A percentile compares a stretch with the other conserved stretches of the same genome.
Conservation (phyloP, 345 rosid genomes). For the Eucalyptus virginea region DNA sequence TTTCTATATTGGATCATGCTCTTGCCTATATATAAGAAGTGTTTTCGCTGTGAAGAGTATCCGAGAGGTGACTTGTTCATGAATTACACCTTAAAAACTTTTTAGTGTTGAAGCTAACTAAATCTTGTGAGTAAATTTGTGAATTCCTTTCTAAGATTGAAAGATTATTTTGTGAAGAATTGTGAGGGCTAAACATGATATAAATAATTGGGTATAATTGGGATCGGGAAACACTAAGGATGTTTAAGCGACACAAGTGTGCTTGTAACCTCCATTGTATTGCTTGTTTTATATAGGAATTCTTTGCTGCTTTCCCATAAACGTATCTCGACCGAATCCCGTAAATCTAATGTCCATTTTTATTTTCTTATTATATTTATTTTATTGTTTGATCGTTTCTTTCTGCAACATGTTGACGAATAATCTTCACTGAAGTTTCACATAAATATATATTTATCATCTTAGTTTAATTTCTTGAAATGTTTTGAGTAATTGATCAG, state of each 20-base stretch:
- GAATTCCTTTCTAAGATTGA: background rate
- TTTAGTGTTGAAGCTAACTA: no score
- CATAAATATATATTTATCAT: background rate
- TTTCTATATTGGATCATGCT: background rate
- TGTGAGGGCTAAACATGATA: background rate
- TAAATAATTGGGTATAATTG: background rate
- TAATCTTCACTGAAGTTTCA: background rate
- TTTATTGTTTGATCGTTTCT: background rate
- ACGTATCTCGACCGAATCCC: fast-evolving
- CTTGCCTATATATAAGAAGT: background rate
- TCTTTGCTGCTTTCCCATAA: background rate
- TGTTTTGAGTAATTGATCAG: background rate
- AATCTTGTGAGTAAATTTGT: background rate
- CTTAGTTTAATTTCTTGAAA: background rate
- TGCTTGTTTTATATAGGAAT: background rate
- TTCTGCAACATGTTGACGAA: background rate
- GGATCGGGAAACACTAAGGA: fast-evolving
- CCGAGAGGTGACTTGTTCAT: background rate
- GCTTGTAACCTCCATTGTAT: background rate
- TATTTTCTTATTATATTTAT: no score
- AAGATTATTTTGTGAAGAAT: background rate
- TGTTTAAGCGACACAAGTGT: background rate
- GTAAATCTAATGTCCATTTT: no score
- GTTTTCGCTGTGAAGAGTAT: background rate
- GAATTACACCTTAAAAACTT: no score